Conservation (phyloP, 257 asterid species). For the Anisodus tanguticus region DNA sequence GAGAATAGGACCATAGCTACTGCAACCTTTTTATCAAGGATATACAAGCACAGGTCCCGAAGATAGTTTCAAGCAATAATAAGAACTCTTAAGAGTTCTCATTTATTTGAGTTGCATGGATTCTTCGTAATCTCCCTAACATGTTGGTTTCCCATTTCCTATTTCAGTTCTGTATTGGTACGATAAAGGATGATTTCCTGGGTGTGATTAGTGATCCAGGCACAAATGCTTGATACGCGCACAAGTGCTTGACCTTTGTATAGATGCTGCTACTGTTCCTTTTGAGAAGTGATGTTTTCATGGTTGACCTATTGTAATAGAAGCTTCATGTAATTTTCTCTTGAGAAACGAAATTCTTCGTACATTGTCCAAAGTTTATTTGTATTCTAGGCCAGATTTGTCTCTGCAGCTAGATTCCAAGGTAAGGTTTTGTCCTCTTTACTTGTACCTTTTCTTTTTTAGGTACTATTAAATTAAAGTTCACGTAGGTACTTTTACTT, state of each 20-base stretch:
- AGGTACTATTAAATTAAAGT: not conserved
- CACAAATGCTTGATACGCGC: constrained; percentile 56
- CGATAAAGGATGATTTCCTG: constrained; percentile 89
- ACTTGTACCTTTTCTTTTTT: not conserved
- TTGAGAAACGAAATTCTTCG: not conserved
- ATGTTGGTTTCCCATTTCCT: not conserved
- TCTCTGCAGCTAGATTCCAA: constrained; percentile 19
- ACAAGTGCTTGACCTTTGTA: constrained; percentile 11
- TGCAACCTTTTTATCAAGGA: not conserved
- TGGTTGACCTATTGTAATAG: not conserved
- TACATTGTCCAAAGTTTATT: not conserved
- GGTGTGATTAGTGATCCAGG: constrained; percentile 97
- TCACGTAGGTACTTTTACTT: not conserved
- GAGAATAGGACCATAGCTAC: not conserved
- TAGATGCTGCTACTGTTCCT: constrained; percentile 18
- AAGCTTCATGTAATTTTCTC: constrained; percentile 10
- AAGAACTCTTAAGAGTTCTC: not conserved
- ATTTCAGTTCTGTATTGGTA: constrained; percentile 89
- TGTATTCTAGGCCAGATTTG: not conserved
- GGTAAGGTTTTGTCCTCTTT: not conserved
- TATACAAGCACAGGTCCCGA: not conserved
- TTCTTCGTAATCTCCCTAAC: not conserved
- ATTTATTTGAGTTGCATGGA: not conserved
- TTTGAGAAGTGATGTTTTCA: not conserved
- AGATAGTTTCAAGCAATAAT: not conserved